Percentiles rank a stretch among this genome's conserved stretches.
Conservation (phyloP, 2,329 filamentous ascomycete species). For the Trichoderma gracile region DNA sequence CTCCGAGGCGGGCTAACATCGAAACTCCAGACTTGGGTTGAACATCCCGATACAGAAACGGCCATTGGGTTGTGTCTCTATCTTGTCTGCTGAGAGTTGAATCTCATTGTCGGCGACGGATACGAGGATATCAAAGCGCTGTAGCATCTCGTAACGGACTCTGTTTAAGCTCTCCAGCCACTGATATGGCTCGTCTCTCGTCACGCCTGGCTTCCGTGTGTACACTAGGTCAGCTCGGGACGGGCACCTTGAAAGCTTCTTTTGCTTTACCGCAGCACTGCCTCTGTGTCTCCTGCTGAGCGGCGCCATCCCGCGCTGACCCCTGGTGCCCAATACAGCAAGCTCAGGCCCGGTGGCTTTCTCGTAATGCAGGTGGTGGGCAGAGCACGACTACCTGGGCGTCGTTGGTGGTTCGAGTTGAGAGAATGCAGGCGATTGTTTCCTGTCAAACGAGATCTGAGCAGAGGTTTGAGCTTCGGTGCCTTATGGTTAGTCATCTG, state of each 20-base stretch:
- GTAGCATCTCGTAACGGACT: background rate
- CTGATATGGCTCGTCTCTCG: background rate
- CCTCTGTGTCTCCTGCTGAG: conserved; percentile 11
- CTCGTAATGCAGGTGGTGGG: background rate
- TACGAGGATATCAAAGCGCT: background rate
- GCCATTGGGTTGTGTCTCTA: background rate
- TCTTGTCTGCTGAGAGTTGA: background rate
- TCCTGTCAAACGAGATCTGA: background rate
- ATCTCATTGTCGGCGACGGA: background rate
- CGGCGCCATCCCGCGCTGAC: conserved; percentile 16
- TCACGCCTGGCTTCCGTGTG: background rate
- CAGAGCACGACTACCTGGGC: background rate
- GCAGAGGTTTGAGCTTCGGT: no score
- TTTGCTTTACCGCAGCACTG: background rate
- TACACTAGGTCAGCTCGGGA: background rate
- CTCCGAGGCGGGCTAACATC: conserved; percentile 19
- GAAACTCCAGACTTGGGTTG: background rate
- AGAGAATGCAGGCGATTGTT: no score
- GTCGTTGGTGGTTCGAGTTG: background rate
- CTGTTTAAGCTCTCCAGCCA: conserved; percentile 1
- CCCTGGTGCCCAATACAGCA: background rate
- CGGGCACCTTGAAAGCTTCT: conserved; percentile 12
- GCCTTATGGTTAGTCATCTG: no score
- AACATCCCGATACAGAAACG: background rate
- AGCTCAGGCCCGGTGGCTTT: background rate